Conservation (phyloP, 768 basidiomycete species). For the Tephrocybe sp. region DNA sequence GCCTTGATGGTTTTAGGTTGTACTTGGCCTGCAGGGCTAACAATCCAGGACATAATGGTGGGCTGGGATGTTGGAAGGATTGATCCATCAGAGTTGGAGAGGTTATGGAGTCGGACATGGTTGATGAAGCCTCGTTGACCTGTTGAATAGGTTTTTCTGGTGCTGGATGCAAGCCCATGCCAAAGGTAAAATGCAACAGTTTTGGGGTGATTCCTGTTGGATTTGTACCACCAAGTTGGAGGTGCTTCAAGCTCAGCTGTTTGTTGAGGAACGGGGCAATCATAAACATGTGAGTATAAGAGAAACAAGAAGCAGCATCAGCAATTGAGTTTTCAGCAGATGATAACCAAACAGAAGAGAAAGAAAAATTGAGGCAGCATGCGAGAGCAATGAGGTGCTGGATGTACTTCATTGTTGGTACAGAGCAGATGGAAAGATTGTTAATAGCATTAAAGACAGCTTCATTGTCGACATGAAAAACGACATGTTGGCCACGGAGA, state of each 20-base stretch:
- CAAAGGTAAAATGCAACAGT: no score
- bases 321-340: neutral
- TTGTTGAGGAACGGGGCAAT: neutral
- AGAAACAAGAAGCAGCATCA: no score
- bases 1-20: no score
- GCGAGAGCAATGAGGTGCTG: neutral
- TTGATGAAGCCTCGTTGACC: conserved; percentile 11
- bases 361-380: conserved; percentile 1
- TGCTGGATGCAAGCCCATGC: conserved; percentile 26
- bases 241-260: neutral
- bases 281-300: no score
- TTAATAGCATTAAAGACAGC: neutral
- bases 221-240: neutral
- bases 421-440: neutral
- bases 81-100: neutral
- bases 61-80: neutral
- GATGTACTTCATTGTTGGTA: neutral
- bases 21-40: no score
- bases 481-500: neutral
- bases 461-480: neutral
- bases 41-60: no score
- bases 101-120: neutral
- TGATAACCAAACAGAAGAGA: neutral
- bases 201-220: neutral
- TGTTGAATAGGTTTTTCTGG: conserved; percentile 24